These are phyloP conservation scores for Lepiota subincarnata DNA, from an alignment of 768 basidiomycete genomes.

Conservation along the genomic window DNA sequence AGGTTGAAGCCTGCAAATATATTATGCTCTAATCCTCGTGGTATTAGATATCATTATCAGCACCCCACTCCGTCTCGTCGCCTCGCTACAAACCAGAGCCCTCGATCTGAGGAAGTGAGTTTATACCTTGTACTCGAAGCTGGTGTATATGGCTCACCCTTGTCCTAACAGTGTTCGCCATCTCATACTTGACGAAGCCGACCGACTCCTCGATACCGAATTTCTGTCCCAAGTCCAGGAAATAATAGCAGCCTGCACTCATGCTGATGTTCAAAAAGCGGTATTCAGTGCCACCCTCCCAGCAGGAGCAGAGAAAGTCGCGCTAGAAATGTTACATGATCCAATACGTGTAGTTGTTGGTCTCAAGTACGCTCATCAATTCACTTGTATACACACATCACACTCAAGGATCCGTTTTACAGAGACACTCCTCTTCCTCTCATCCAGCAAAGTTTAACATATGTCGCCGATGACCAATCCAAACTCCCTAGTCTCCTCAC, in stretches of 20 bases:
- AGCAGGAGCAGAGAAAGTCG: slow-evolving; percentile 79
- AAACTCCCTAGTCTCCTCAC: slow-evolving; percentile 86
- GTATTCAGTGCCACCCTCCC: slow-evolving; percentile 96
- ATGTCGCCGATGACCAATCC: slow-evolving; percentile 91
- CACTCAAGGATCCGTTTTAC: slow-evolving; percentile 4
- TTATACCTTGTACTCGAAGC: background rate
- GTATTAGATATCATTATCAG: slow-evolving; percentile 81
- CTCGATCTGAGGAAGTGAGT: slow-evolving; percentile 73
- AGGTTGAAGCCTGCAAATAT: background rate
- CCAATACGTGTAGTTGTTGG: slow-evolving; percentile 96
- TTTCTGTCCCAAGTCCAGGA: slow-evolving; percentile 89
- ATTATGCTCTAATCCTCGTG: slow-evolving; percentile 8
- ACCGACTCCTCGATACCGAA: slow-evolving; percentile 84
- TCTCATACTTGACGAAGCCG: slow-evolving; percentile 86
- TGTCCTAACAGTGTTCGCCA: slow-evolving; percentile 64
- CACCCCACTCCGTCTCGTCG: slow-evolving; percentile 86
- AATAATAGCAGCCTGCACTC: slow-evolving; percentile 73
- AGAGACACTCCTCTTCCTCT: slow-evolving; percentile 93
- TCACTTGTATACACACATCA: background rate
- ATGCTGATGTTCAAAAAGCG: slow-evolving; percentile 71
- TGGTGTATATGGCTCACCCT: background rate
- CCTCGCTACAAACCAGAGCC: slow-evolving; percentile 65
- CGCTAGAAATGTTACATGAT: slow-evolving; percentile 78
- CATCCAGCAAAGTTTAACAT: slow-evolving; percentile 85
- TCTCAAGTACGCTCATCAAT: slow-evolving; percentile 64